Evolutionary conservation across 495 filamentous ascomycete species (phyloP).

Genomic region (Daldinia grandis): DNA sequence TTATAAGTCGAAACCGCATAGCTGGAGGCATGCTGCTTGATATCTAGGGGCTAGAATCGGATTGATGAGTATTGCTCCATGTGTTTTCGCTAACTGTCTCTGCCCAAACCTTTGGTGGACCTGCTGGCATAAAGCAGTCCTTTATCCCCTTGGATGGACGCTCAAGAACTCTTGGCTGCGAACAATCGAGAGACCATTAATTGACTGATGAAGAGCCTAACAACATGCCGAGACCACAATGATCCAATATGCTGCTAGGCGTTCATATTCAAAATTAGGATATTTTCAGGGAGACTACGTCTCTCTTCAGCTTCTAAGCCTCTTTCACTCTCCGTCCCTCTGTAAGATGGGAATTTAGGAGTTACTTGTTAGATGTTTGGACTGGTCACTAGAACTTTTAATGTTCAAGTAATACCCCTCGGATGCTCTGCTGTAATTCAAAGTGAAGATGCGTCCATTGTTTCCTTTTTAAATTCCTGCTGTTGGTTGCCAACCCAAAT

Average conservation of each 20-base stretch:
- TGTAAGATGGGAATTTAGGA: slow-evolving; percentile 44
- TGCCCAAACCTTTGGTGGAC: slow-evolving; percentile 37
- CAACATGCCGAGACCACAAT: slow-evolving; percentile 10
- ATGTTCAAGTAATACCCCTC: slow-evolving; percentile 41
- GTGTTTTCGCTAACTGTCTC: slow-evolving; percentile 32
- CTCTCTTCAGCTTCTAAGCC: slow-evolving; percentile 34
- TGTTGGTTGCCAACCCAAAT: slow-evolving; percentile 36
- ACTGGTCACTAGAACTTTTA: slow-evolving; percentile 41
- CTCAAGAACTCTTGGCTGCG: slow-evolving; percentile 37
- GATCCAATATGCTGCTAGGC: slow-evolving; percentile 23
- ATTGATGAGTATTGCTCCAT: slow-evolving; percentile 23
- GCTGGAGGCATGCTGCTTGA: slow-evolving; percentile 29
- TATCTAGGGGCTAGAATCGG: slow-evolving; percentile 30
- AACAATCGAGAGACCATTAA: slow-evolving; percentile 36
- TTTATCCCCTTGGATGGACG: slow-evolving; percentile 6
- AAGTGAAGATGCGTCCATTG: slow-evolving; percentile 36
- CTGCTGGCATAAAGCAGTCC: slow-evolving; percentile 21
- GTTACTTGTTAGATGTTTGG: slow-evolving; percentile 43
- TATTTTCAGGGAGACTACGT: slow-evolving; percentile 28
- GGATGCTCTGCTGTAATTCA: slow-evolving; percentile 35
- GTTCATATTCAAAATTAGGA: slow-evolving; percentile 40
- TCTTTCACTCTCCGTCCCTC: slow-evolving; percentile 42
- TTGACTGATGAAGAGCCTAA: slow-evolving; percentile 38
- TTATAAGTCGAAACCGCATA: slow-evolving; percentile 24
- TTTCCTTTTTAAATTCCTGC: slow-evolving; percentile 29